Evolutionary conservation across 1,139 yeast species (phyloP).

Genomic region (Candida neerlandica): DNA sequence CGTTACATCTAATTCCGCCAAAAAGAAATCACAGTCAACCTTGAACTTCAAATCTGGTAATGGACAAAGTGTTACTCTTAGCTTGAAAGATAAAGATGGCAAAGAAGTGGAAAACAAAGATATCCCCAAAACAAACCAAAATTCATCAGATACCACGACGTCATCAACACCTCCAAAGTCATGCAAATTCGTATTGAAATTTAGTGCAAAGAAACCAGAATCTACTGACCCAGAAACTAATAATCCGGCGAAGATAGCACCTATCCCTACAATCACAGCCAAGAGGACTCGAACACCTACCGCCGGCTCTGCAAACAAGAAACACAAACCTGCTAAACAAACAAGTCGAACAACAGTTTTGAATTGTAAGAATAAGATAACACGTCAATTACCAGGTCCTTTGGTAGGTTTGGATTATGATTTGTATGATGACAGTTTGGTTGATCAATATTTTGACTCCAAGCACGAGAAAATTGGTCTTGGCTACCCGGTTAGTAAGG

Average conservation of each 20-base stretch:
- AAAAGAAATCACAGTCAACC: slow-evolving; percentile 24
- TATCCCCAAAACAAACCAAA: neutral
- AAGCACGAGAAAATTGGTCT: slow-evolving; percentile 30
- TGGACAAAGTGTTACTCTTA: neutral
- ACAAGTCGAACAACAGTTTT: slow-evolving; percentile 37
- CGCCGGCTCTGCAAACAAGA: neutral
- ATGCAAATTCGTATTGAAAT: slow-evolving; percentile 11
- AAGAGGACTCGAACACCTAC: neutral
- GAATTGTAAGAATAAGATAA: slow-evolving; percentile 29
- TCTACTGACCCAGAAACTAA: neutral
- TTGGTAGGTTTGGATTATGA: slow-evolving; percentile 39
- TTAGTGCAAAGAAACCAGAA: slow-evolving; percentile 5
- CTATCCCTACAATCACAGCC: neutral
- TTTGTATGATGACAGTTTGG: slow-evolving; percentile 40
- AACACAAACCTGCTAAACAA: slow-evolving; percentile 10
- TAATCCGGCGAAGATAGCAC: neutral
- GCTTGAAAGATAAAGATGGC: neutral
- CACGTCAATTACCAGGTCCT: slow-evolving; percentile 46
- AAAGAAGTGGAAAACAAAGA: neutral
- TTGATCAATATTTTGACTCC: slow-evolving; percentile 21
- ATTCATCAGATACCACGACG: neutral
- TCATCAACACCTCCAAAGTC: slow-evolving; percentile 5
- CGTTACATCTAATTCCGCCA: slow-evolving; percentile 22
- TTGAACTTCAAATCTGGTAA: slow-evolving; percentile 16
- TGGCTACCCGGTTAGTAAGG: slow-evolving; percentile 30